phyloP scores from a whole-genome alignment of 2,329 filamentous ascomycete genomes.

The Calonectria pseudoturangicola region DNA sequence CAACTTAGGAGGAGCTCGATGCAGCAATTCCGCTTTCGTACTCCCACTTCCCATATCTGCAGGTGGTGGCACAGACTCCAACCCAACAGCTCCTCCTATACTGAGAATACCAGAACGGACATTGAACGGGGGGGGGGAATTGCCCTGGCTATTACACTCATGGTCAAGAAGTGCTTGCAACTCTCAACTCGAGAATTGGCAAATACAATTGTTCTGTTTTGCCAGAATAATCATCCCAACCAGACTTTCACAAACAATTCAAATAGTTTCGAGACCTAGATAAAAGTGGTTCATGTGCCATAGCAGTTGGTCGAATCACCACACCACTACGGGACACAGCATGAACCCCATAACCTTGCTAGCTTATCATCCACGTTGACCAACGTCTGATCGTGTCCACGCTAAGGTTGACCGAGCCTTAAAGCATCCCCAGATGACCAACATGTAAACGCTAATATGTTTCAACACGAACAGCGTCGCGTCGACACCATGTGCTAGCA shows the following conservation, averaged over 20 bases:
- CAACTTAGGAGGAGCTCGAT: conserved; percentile 52
- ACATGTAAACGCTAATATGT: background rate
- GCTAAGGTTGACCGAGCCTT: background rate
- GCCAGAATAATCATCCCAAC: conserved; percentile 50
- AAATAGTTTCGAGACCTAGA: conserved; percentile 48
- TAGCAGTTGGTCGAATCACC: background rate
- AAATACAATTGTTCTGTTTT: conserved; percentile 53
- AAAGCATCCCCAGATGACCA: background rate
- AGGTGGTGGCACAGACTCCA: conserved; percentile 49
- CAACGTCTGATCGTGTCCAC: background rate
- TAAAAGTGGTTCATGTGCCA: conserved; percentile 53
- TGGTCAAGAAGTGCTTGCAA: conserved; percentile 50
- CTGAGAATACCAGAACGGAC: conserved; percentile 53
- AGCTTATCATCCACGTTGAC: background rate
- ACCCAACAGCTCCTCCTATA: conserved; percentile 46
- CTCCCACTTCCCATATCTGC: conserved; percentile 59
- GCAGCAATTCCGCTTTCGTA: conserved; percentile 54
- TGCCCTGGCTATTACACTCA: background rate
- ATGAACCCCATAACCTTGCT: background rate
- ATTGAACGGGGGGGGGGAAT: conserved; percentile 29
- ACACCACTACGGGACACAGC: background rate
- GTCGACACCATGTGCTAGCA: background rate
- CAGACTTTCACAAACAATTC: conserved; percentile 49
- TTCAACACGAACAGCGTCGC: background rate
- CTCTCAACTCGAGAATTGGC: conserved; percentile 52